Evolutionary conservation across 257 asterid genomes (phyloP).

Genomic region (Pogostemon cablin): DNA sequence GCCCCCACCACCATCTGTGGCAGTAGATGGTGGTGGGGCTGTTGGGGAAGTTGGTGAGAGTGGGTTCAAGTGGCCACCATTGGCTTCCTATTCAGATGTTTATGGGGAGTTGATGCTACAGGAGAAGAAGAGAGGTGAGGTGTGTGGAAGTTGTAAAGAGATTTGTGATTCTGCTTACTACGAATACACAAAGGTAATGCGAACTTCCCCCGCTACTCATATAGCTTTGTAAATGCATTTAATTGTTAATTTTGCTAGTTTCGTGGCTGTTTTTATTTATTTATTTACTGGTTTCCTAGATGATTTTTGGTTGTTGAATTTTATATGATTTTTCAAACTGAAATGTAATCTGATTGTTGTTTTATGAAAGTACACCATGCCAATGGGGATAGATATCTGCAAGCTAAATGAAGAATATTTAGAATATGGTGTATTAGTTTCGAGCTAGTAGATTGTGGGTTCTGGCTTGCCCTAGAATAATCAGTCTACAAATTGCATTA

Average conservation of each 20-base stretch:
- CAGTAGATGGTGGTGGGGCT: slow-evolving; percentile 46
- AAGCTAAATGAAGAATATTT: no score
- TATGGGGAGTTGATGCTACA: slow-evolving; percentile 62
- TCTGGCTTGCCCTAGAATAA: no score
- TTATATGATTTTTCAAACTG: no score
- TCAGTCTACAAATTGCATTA: no score
- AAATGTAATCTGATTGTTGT: no score
- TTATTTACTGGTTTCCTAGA: no score
- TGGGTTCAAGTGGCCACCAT: slow-evolving; percentile 67
- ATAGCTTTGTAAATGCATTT: slow-evolving; percentile 23
- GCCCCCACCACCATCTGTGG: slow-evolving; percentile 44
- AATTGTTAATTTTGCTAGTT: neutral
- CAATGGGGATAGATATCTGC: no score
- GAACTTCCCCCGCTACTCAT: neutral
- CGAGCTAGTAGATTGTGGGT: no score
- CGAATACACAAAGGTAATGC: slow-evolving; percentile 59
- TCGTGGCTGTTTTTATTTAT: neutral
- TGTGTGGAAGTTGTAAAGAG: slow-evolving; percentile 75
- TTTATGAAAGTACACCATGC: no score
- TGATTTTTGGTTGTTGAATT: no score
- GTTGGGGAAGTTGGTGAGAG: slow-evolving; percentile 53
- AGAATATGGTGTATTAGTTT: no score
- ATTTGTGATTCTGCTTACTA: slow-evolving; percentile 52
- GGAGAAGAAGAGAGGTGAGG: slow-evolving; percentile 46
- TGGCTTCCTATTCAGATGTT: slow-evolving; percentile 84